These are phyloP conservation scores for Plectosphaerella cucumerina DNA, from an alignment of 2,329 filamentous ascomycete genomes.

Conservation along the genomic window DNA sequence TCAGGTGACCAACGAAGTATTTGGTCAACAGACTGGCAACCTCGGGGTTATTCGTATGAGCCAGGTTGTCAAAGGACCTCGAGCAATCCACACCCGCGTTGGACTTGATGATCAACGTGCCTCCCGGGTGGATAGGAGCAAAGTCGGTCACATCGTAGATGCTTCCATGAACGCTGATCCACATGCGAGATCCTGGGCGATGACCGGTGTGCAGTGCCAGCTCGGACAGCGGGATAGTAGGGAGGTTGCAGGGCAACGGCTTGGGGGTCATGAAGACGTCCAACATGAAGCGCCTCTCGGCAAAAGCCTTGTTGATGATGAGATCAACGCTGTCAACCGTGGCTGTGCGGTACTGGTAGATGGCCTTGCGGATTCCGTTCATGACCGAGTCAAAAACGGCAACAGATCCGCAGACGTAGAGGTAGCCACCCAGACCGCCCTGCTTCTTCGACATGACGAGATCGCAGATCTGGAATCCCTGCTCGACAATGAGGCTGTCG, in stretches of 20 bases:
- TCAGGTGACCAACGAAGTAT: constrained; percentile 48
- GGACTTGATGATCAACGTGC: constrained; percentile 47
- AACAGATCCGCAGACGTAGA: constrained; percentile 22
- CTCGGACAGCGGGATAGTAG: constrained; percentile 44
- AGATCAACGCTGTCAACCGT: constrained; percentile 47
- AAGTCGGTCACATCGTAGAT: constrained; percentile 52
- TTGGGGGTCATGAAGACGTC: constrained; percentile 55
- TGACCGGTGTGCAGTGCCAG: constrained; percentile 48
- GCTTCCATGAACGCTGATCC: constrained; percentile 48
- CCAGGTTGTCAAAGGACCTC: constrained; percentile 48
- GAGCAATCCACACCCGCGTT: constrained; percentile 50
- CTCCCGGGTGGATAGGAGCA: constrained; percentile 47
- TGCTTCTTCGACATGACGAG: constrained; percentile 54
- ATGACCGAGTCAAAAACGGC: constrained; percentile 48
- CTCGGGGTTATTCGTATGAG: constrained; percentile 51
- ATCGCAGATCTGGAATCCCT: constrained; percentile 45
- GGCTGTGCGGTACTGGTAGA: constrained; percentile 47
- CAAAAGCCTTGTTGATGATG: constrained; percentile 48
- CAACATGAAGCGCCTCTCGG: constrained; percentile 51
- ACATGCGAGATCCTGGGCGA: constrained; percentile 38
- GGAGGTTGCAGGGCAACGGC: constrained; percentile 44
- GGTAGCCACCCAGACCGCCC: constrained; percentile 33
- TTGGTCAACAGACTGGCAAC: constrained; percentile 48
- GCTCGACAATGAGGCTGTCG: constrained; percentile 45
- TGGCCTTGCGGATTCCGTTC: constrained; percentile 48